phyloP scores from a whole-genome alignment of 2,329 filamentous ascomycete genomes.

The Paecilomyces variotii region DNA sequence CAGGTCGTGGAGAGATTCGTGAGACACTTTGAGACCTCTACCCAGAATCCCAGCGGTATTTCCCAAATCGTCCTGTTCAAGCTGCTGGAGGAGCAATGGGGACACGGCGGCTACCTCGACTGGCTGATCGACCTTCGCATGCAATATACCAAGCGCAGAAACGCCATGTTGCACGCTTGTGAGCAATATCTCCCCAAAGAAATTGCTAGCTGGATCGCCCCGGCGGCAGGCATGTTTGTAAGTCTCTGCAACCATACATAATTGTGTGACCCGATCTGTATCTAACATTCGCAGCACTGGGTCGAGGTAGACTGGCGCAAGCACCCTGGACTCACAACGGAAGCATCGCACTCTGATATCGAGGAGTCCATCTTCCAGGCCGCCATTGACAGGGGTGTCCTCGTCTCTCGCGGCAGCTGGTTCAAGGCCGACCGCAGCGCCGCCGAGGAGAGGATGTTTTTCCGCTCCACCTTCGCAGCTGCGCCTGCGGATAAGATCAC shows the following conservation, averaged over 20 bases:
- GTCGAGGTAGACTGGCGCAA: constrained; percentile 40
- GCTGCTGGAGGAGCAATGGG: constrained; percentile 88
- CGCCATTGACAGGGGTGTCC: constrained; percentile 66
- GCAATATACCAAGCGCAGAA: constrained; percentile 72
- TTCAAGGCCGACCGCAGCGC: constrained; percentile 68
- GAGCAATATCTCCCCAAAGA: constrained; percentile 64
- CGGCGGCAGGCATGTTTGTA: constrained; percentile 89
- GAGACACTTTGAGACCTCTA: constrained; percentile 73
- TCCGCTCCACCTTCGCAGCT: constrained; percentile 83
- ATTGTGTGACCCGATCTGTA: constrained; percentile 1
- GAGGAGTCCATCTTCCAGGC: constrained; percentile 81
- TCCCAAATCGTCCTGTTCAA: constrained; percentile 80
- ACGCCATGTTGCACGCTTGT: constrained; percentile 70
- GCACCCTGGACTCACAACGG: constrained; percentile 33
- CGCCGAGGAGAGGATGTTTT: constrained; percentile 61
- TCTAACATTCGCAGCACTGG: constrained; percentile 33
- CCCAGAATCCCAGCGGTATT: constrained; percentile 78
- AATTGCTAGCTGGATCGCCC: constrained; percentile 68
- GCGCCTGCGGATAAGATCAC: constrained; percentile 63
- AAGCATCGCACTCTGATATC: constrained; percentile 42
- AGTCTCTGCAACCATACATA: constrained; percentile 31
- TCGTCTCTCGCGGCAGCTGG: constrained; percentile 82
- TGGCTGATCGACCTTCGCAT: constrained; percentile 79
- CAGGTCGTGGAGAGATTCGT: constrained; percentile 77
- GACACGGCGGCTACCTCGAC: constrained; percentile 77